phyloP scores from a whole-genome alignment of 371 early-diverging fungal genomes.

The Mucor plumbeus region DNA sequence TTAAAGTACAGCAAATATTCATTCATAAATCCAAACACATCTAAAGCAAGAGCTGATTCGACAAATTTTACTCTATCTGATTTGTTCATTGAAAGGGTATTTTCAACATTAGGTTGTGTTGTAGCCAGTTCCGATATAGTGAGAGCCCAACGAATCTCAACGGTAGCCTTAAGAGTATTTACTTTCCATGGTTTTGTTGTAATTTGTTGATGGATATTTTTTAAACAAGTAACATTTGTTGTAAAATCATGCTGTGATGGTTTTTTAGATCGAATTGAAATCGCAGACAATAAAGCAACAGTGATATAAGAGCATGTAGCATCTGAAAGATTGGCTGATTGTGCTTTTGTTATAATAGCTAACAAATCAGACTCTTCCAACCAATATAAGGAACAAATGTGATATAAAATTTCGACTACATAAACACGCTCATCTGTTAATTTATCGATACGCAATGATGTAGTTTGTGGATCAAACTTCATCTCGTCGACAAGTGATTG shows the following conservation, averaged over 20 bases:
- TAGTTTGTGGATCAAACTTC: slow-evolving; percentile 2
- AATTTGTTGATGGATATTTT: slow-evolving; percentile 22
- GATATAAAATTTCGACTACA: slow-evolving; percentile 29
- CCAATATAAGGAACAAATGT: slow-evolving; percentile 27
- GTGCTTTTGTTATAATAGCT: slow-evolving; percentile 9
- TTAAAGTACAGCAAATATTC: slow-evolving; percentile 36
- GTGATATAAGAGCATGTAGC: slow-evolving; percentile 23
- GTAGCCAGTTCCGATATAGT: neutral
- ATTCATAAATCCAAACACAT: slow-evolving; percentile 64
- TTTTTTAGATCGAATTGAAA: slow-evolving; percentile 13
- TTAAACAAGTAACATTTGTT: slow-evolving; percentile 5
- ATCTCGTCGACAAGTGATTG: neutral
- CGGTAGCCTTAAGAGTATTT: slow-evolving; percentile 12
- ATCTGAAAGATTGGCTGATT: slow-evolving; percentile 21
- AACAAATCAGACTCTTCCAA: slow-evolving; percentile 23
- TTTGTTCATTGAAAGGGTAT: neutral
- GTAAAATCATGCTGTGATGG: neutral
- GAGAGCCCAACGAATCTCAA: slow-evolving; percentile 23
- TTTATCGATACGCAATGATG: slow-evolving; percentile 12
- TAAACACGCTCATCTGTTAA: slow-evolving; percentile 29
- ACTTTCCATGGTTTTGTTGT: slow-evolving; percentile 22
- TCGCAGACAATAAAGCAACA: slow-evolving; percentile 20
- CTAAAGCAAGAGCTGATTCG: slow-evolving; percentile 53
- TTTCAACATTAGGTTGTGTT: neutral
- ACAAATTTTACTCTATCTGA: slow-evolving; percentile 38